phyloP scores from a whole-genome alignment of 306 rosid species.

The Castanopsis chinensis region DNA sequence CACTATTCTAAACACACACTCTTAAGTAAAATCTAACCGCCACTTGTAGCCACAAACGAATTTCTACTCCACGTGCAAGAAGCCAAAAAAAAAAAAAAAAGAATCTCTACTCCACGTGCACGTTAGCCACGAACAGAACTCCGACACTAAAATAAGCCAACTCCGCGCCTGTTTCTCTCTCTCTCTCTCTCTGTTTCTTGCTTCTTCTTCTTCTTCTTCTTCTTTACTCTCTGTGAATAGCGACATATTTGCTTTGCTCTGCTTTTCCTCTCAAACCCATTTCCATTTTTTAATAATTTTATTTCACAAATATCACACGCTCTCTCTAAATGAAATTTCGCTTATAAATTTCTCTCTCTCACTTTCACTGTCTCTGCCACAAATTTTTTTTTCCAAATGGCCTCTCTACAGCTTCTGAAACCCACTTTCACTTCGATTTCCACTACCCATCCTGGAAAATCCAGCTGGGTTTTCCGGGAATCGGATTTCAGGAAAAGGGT shows the following conservation, averaged over 20 bases:
- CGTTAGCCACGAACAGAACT: slow-evolving; percentile 13
- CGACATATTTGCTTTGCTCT: neutral
- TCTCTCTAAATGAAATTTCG: slow-evolving; percentile 22
- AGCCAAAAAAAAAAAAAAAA: no score
- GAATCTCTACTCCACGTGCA: slow-evolving; percentile 28
- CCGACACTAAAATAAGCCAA: slow-evolving; percentile 35
- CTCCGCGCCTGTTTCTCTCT: slow-evolving; percentile 17
- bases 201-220: no score
- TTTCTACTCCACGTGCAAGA: slow-evolving; percentile 29
- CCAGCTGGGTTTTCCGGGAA: slow-evolving; percentile 33
- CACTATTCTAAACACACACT: no score
- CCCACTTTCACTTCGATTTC: slow-evolving; percentile 55
- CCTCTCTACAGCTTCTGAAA: slow-evolving; percentile 55
- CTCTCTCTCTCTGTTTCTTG: neutral
- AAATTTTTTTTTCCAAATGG: slow-evolving; percentile 37
- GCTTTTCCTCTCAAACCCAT: slow-evolving; percentile 30
- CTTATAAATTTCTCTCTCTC: slow-evolving; percentile 7
- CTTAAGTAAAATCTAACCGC: slow-evolving; percentile 17
- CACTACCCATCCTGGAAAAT: slow-evolving; percentile 47
- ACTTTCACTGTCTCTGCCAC: neutral
- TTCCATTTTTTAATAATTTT: slow-evolving; percentile 6
- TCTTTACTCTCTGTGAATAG: no score
- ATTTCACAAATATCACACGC: slow-evolving; percentile 14
- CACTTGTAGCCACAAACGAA: slow-evolving; percentile 54
- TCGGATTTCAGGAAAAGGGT: slow-evolving; percentile 36